Percentiles rank a stretch among this genome's conserved stretches.
phyloP scores from a whole-genome alignment of 75 land plant genomes.

The Gnetum montanum region DNA sequence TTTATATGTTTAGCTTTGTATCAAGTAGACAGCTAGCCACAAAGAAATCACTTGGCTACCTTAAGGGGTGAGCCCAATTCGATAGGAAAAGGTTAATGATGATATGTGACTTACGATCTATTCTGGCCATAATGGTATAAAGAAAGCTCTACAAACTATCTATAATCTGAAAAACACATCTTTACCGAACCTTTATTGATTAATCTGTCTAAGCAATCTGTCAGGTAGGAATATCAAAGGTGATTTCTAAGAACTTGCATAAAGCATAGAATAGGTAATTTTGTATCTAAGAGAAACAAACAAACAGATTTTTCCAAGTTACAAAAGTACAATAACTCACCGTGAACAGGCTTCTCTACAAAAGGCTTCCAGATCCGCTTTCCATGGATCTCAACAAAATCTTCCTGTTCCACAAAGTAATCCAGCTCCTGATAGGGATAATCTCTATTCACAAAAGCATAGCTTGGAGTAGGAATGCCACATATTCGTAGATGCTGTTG shows the following conservation, averaged over 20 bases:
- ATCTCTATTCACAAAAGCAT: constrained; percentile 89
- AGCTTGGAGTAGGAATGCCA: constrained; percentile 88
- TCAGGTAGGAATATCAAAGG: neutral
- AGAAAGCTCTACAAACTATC: no score
- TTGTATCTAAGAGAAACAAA: neutral
- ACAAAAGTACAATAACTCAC: no score
- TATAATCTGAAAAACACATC: no score
- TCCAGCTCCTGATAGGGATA: constrained; percentile 75
- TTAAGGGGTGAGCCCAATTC: no score
- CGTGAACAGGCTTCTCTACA: constrained; percentile 96
- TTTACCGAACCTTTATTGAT: no score
- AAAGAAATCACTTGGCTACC: no score
- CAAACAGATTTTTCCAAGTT: neutral
- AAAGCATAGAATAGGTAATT: neutral
- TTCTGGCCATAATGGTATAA: no score
- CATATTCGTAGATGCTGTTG: constrained; percentile 66
- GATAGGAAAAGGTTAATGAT: no score
- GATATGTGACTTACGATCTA: no score
- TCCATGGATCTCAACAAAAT: constrained; percentile 90
- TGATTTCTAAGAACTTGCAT: neutral
- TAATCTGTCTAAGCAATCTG: no score
- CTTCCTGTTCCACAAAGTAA: constrained; percentile 96
- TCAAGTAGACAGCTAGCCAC: no score
- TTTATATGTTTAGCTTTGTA: no score
- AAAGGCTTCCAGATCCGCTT: constrained; percentile 92